phyloP scores from a whole-genome alignment of 352 stramenopile genomes.

The Phytophthora vignae region DNA sequence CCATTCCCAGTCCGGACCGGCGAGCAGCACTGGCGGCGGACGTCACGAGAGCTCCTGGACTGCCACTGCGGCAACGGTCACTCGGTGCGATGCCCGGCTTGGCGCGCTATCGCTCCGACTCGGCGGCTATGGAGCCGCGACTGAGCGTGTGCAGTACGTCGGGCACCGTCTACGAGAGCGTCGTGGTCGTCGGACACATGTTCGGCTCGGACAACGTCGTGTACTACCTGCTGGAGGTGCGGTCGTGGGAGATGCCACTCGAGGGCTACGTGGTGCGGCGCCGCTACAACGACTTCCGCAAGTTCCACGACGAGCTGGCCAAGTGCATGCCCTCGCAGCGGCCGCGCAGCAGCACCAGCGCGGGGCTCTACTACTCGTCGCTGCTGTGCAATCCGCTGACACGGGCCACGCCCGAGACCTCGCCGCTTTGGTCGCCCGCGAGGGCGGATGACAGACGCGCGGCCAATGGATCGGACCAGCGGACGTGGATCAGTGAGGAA shows the following conservation, averaged over 20 bases:
- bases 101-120: conserved; percentile 47
- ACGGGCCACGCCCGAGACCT: conserved; percentile 38
- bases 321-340: conserved; percentile 58
- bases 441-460: conserved; percentile 37
- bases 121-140: conserved; percentile 38
- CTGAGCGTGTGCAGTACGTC: conserved; percentile 76
- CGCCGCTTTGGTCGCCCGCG: conserved; percentile 61
- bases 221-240: conserved; percentile 82
- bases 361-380: conserved; percentile 52
- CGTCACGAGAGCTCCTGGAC: conserved; percentile 11
- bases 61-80: conserved; percentile 42
- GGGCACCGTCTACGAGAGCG: conserved; percentile 74
- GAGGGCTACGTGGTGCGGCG: conserved; percentile 84
- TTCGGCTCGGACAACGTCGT: conserved; percentile 70
- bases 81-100: conserved; percentile 33
- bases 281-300: conserved; percentile 81
- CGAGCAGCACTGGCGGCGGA: conserved; percentile 2
- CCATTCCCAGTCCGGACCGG: conserved; percentile 10
- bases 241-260: conserved; percentile 73
- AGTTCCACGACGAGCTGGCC: conserved; percentile 63
- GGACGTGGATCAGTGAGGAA: conserved; percentile 38
- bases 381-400: conserved; percentile 65
- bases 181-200: conserved; percentile 74
- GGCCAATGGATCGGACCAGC: conserved; percentile 20
- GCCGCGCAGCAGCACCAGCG: conserved; percentile 31